Conservation (phyloP, 1,284 basidiomycete species). For the Hypsizygus ulmarius region DNA sequence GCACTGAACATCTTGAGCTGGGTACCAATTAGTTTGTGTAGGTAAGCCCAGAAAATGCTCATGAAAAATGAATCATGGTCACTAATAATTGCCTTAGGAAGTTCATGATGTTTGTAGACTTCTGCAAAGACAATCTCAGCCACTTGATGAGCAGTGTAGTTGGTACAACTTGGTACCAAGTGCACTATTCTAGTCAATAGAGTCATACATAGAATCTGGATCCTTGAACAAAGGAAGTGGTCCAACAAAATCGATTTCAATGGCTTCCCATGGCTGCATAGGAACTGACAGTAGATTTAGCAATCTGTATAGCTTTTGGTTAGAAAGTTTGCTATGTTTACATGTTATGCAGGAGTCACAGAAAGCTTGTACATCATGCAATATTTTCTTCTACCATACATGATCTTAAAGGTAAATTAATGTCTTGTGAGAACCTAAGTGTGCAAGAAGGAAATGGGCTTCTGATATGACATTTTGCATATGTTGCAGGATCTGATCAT, state of each 20-base stretch:
- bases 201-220: not conserved
- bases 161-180: constrained; percentile 28
- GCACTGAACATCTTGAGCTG: constrained; percentile 37
- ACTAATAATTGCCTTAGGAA: constrained; percentile 37
- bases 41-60: constrained; percentile 38
- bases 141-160: constrained; percentile 33
- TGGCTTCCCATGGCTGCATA: not conserved
- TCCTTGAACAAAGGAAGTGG: not conserved
- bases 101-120: constrained; percentile 38
- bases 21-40: constrained; percentile 32
- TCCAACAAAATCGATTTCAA: not conserved
- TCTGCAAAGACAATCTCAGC: constrained; percentile 36
- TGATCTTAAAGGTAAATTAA: constrained; percentile 25
- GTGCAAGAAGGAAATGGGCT: constrained; percentile 30
- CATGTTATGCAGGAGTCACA: constrained; percentile 26
- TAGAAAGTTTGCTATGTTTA: not conserved
- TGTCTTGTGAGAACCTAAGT: constrained; percentile 33
- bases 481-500: constrained; percentile 15
- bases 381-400: constrained; percentile 35
- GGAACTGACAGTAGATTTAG: not conserved
- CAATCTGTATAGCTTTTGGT: not conserved
- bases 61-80: constrained; percentile 43
- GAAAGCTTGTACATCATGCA: constrained; percentile 22
- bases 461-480: constrained; percentile 29
- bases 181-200: constrained; percentile 33